Conservation (phyloP, 176 grass and related monocot species). For the Ensete ventricosum region DNA sequence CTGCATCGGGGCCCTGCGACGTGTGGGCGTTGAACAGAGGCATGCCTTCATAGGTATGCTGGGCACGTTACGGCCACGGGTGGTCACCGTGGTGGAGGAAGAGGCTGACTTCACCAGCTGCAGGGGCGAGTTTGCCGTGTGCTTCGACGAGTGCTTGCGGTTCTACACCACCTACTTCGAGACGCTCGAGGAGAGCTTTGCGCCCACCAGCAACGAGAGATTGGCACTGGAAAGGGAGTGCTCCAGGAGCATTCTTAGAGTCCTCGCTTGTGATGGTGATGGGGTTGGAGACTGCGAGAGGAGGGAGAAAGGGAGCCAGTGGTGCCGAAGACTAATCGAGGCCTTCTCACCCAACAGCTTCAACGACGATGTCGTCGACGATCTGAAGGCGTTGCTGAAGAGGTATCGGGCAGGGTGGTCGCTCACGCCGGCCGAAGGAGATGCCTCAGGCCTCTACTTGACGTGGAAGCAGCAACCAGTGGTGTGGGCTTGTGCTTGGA, state of each 20-base stretch:
- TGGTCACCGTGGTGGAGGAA: constrained; percentile 23
- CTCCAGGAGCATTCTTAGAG: constrained; percentile 6
- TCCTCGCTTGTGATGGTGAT: background rate
- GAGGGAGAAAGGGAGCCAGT: constrained; percentile 20
- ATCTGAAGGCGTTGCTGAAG: constrained; percentile 18
- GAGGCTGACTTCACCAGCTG: constrained; percentile 11
- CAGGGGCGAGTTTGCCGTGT: background rate
- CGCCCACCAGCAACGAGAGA: constrained; percentile 16
- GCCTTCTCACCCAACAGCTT: background rate
- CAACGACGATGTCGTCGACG: constrained; percentile 10
- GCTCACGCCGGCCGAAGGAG: background rate
- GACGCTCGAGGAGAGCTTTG: constrained; percentile 25
- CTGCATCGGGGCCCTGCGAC: constrained; percentile 10
- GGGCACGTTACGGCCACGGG: background rate
- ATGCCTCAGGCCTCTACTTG: constrained; percentile 5
- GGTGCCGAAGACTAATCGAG: background rate
- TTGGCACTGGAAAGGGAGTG: constrained; percentile 15
- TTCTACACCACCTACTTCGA: constrained; percentile 13
- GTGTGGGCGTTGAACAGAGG: background rate
- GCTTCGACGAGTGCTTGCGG: constrained; percentile 21
- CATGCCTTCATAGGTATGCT: constrained; percentile 6
- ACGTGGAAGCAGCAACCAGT: constrained; percentile 20
- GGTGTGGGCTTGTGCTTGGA: constrained; percentile 22
- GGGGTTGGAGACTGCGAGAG: background rate
- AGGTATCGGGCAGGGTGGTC: constrained; percentile 15